Evolutionary conservation across 305 asterid genomes (phyloP), one percentile per base, ranked within the genome.

Genomic region (Solanum hybrid): DNA sequence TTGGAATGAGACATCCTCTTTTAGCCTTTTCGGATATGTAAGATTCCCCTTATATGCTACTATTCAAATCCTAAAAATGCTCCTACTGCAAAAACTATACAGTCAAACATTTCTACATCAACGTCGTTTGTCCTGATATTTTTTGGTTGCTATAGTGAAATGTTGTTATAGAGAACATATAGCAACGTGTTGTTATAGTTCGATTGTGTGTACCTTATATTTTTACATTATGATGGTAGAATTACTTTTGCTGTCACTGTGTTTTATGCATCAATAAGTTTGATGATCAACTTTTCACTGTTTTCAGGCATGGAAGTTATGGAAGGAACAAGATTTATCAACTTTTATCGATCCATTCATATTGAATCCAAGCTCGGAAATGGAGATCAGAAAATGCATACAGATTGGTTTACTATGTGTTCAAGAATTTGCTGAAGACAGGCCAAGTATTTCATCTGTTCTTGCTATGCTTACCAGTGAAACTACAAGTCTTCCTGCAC

Each of bases 1-100:
- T 87, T 39, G 88, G 67, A 82, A 42, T 28, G 90, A 91, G 74
- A 46, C 74, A 80, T 90, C 87, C 89, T 90, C 92, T 92, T 89
- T 91, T 82, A 94, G 92, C 92, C 95, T 95, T 78, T 35, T 94
- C 80, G 95, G 93, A 92, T 92, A 90, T 77, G 97, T 95, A 84
- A 82, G 87, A 83, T 69, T 83, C 73, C 87, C 11, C 10, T 83
- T 29, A 83, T 91, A 94, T 88, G 88, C 69, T 16, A 80, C 34
- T 57, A 57, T 57, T 0, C 69, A 57, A 57, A 57, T 57, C 4
- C 71, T 0, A 13, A 35, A 35, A 81, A 22, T 26, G 51, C 64
- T 82, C 69, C 1, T 39, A n/a, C 35, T 39, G n/a, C 16, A 83
- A 82, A 51, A 83, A 22, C 64, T 24, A 6, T 24, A 6, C 0